Base-by-base conservation (phyloP, 2,329 filamentous ascomycete genomes). In the Ustilaginoidea virens region DNA sequence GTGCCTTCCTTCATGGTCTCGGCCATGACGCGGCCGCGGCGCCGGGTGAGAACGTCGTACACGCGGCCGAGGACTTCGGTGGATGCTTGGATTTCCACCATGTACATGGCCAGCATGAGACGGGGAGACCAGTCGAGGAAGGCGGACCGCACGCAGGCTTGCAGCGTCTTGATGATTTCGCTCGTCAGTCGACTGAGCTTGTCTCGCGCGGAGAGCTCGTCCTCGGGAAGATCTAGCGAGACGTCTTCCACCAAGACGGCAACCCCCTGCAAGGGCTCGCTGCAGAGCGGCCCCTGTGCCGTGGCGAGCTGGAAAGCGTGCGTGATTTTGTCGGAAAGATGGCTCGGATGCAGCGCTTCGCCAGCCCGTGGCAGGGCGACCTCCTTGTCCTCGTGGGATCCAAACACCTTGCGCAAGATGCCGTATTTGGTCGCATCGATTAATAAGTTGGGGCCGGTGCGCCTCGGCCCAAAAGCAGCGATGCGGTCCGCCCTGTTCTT, bases 21-120 rank as follows among this genome's bases (percentile, higher is more conserved):
- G 7, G 80, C 80, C 14, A 92, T 71, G 30, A 98, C 92, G 21
- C 77, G 78, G 16, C 90, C 90, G 19, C 86, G 77, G 5, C 90
- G 80, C 1, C 87, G 78, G 18, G 87, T 94, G n/a, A 98, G 74
- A n/a, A 96, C 87, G 40, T 81, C 82, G 62, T 98, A 98, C 19
- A 96, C 90, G 17, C 83, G 77, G 14, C 90, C 90, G 5, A 98
- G 73, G 23, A 96, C 90, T 54, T 96, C 90, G 44, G 86, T 87
- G 14, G 81, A 86, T 17, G 87, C 85, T 65, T 96, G 90, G 45
- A 98, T 96, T 51, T 96, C 90, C 51, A 87, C 93, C 31, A 74
- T 83, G 60, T 98, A 98, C 83, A 96, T 96, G 29, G 90, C 90
- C 25, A 98, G 72, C 58, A 96, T 73, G 40, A 98, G 70, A n/a